These are phyloP conservation scores for Diaporthe citriasiana DNA, from an alignment of 2,329 filamentous ascomycete species.

Conservation along the genomic window DNA sequence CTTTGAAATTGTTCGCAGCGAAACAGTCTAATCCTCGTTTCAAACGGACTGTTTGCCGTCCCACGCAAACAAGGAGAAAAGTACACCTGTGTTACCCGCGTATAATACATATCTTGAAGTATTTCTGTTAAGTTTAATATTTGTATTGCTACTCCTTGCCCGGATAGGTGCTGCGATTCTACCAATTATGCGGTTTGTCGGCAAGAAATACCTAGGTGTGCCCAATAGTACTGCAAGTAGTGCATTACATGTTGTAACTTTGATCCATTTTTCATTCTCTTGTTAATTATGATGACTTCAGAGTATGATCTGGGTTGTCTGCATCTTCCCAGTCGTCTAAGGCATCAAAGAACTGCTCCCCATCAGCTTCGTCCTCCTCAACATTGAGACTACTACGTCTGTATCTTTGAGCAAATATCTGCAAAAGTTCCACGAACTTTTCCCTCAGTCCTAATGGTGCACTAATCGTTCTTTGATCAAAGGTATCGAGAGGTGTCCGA, in stretches of 20 bases:
- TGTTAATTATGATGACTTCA: background rate
- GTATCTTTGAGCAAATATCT: background rate
- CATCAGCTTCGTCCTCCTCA: background rate
- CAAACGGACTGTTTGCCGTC: background rate
- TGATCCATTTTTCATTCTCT: background rate
- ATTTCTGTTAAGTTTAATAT: too few relatives aligned
- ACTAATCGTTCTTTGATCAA: conserved; percentile 6
- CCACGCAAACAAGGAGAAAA: background rate
- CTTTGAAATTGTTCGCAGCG: too few relatives aligned
- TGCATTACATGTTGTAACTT: background rate
- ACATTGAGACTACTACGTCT: background rate
- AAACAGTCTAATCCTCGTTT: background rate
- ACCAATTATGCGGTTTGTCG: background rate
- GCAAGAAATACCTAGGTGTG: background rate
- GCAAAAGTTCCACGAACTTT: conserved; percentile 9
- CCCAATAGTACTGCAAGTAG: too few relatives aligned
- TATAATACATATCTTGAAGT: too few relatives aligned
- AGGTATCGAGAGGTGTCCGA: conserved; percentile 1
- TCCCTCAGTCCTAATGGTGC: background rate
- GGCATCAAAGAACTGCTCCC: conserved; percentile 24
- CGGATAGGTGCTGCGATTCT: too few relatives aligned
- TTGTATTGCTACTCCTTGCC: too few relatives aligned
- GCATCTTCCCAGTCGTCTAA: background rate
- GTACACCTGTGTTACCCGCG: too few relatives aligned
- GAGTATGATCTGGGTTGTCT: background rate